These are phyloP conservation scores for Ascochyta clinopodiicola DNA, from an alignment of 2,329 filamentous ascomycete species.

Conservation along the genomic window DNA sequence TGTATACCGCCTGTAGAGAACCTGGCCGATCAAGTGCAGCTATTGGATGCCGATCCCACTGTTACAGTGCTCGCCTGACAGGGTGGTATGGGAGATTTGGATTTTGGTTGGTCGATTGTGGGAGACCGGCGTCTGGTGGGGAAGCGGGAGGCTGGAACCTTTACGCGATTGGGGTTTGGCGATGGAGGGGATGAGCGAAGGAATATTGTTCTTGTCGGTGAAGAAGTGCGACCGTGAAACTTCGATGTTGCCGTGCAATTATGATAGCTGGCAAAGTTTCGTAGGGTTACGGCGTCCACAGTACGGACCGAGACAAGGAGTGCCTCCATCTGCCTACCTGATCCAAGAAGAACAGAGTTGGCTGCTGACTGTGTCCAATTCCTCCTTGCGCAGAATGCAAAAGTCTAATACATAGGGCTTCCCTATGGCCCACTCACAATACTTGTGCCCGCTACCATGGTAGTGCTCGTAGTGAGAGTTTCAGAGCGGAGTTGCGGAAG, in stretches of 20 bases:
- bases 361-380: no score
- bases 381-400: no score
- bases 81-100: background rate
- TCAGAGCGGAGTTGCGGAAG: slow-evolving; percentile 14
- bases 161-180: slow-evolving; percentile 9
- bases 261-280: no score
- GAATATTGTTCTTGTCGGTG: slow-evolving; percentile 13
- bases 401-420: no score
- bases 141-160: slow-evolving; percentile 19
- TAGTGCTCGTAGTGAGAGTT: slow-evolving; percentile 4
- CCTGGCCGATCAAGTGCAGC: slow-evolving; percentile 4
- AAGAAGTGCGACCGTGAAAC: slow-evolving; percentile 12
- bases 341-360: no score
- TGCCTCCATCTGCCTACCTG: no score
- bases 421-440: no score
- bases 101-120: slow-evolving; percentile 14
- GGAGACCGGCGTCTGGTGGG: slow-evolving; percentile 18
- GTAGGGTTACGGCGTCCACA: no score
- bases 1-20: slow-evolving; percentile 10
- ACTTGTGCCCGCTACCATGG: no score
- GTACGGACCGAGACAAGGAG: no score
- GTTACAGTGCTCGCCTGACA: slow-evolving; percentile 13
- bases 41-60: slow-evolving; percentile 13
- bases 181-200: background rate
- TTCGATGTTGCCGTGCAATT: slow-evolving; percentile 9